phyloP scores from a whole-genome alignment of 352 stramenopile genomes.

The Thalassiosira livingstoniorum region DNA sequence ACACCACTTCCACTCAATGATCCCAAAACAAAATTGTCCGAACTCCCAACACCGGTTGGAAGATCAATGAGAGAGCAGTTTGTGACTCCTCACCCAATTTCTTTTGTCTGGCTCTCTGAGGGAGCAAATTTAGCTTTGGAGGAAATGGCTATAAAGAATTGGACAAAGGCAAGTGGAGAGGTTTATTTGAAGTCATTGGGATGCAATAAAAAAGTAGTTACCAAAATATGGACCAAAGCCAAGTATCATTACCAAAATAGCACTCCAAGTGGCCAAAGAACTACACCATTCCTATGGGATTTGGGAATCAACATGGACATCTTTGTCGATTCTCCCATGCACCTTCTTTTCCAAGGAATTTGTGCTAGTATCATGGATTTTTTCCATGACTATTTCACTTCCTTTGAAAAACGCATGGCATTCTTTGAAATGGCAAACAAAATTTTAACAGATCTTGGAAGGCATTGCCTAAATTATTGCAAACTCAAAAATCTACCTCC shows the following conservation, averaged over 20 bases:
- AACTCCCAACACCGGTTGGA: not conserved
- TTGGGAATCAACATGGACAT: not conserved
- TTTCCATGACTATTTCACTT: not conserved
- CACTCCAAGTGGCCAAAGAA: not conserved
- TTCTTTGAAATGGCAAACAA: not conserved
- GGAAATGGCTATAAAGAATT: not conserved
- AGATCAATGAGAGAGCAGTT: not conserved
- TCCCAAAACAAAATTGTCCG: not conserved
- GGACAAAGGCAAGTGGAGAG: not conserved
- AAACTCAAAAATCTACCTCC: not conserved
- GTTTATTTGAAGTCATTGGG: not conserved
- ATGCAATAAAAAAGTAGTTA: not conserved
- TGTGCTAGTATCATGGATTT: not conserved
- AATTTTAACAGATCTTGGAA: not conserved
- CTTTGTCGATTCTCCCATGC: not conserved
- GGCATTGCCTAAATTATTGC: not conserved
- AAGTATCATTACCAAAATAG: not conserved
- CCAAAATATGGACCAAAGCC: not conserved
- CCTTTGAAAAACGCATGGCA: not conserved
- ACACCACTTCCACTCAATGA: not conserved
- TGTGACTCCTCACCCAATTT: not conserved
- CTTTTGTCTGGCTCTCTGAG: not conserved
- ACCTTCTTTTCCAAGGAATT: slow-evolving; percentile 1
- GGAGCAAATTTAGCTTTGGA: not conserved
- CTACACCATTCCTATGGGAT: not conserved